Percentiles rank a stretch among this genome's conserved stretches.
These are phyloP conservation scores for Neonectria neomacrospora DNA, from an alignment of 2,329 filamentous ascomycete genomes.

Conservation along the genomic window DNA sequence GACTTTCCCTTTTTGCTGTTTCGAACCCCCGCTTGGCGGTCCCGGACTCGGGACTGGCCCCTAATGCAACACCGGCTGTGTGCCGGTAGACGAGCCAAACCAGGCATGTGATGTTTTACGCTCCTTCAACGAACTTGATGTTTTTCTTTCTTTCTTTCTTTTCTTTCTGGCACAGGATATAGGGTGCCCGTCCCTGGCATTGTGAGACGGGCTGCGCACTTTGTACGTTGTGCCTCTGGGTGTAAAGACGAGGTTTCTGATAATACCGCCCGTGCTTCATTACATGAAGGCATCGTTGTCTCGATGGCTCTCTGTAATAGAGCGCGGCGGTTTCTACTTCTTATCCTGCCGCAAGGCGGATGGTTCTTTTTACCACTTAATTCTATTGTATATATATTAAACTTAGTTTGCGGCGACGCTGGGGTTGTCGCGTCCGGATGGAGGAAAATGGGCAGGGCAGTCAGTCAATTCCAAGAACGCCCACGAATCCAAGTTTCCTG, in stretches of 20 bases:
- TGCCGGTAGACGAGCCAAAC: slow-evolving; percentile 11
- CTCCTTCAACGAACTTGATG: slow-evolving; percentile 13
- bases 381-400: slow-evolving; percentile 26
- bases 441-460: background rate
- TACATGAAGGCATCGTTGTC: background rate
- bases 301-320: background rate
- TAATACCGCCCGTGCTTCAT: slow-evolving; percentile 1
- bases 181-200: background rate
- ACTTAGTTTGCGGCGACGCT: slow-evolving; percentile 5
- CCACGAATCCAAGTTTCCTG: background rate
- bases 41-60: background rate
- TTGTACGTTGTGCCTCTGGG: background rate
- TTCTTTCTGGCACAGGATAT: slow-evolving; percentile 1
- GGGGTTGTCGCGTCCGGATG: background rate
- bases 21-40: background rate
- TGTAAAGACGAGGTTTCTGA: slow-evolving; percentile 1
- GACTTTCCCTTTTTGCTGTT: slow-evolving; percentile 4
- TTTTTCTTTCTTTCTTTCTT: background rate
- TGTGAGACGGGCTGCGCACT: background rate
- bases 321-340: slow-evolving; percentile 4
- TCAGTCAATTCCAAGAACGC: background rate
- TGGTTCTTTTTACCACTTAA: slow-evolving; percentile 16
- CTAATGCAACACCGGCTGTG: background rate
- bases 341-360: slow-evolving; percentile 13
- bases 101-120: slow-evolving; percentile 10